Base-by-base conservation (phyloP, 208 protist species). In the Strigomonas oncopelti region DNA sequence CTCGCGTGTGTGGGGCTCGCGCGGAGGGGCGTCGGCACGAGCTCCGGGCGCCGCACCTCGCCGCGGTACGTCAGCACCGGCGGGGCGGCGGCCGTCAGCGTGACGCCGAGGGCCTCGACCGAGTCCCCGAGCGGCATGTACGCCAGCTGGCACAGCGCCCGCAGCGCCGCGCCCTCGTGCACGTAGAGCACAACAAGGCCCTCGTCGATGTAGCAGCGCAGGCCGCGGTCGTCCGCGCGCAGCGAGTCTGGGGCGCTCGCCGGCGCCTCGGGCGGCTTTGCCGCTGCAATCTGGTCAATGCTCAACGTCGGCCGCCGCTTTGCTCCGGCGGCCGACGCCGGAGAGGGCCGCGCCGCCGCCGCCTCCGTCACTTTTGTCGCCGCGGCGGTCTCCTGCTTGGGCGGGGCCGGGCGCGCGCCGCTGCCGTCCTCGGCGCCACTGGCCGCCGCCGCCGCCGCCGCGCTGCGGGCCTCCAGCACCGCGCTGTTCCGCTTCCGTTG, bases 31-130 rank as follows among this genome's bases (percentile, higher is more conserved):
- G n/a, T 25, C 48, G 46, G 11, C 22, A 0, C 24, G 36, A 48
- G 27, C 54, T 48, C 54, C 52, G 81, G 77, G 20, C 66, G 69
- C 27, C 81, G 63, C 28, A 87, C 67, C 65, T 83, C 74, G 18
- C 81, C 77, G 24, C 81, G 70, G 71, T 78, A 83, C 0, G 70
- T 71, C 29, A 83, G 59, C 34, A 61, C 69, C n/a, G 76, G 81
- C 28, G 81, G 81, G 20, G 77, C 70, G 1, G 77, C 45, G n/a
- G 77, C 69, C 0, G 72, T 81, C 20, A 87, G 75, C 0, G 77
- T 75, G 18, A 83, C 74, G 52, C 74, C 68, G 38, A 87, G 42
- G 36, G 70, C 72, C 58, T 83, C 81, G 27, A 77, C 61, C 24
- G 71, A 78, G 52, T 87, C 77, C 16, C 53, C 63, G 29, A 78